Evolutionary conservation across 805 yeast species (phyloP).

Genomic region (Metschnikowia corniflorae): DNA sequence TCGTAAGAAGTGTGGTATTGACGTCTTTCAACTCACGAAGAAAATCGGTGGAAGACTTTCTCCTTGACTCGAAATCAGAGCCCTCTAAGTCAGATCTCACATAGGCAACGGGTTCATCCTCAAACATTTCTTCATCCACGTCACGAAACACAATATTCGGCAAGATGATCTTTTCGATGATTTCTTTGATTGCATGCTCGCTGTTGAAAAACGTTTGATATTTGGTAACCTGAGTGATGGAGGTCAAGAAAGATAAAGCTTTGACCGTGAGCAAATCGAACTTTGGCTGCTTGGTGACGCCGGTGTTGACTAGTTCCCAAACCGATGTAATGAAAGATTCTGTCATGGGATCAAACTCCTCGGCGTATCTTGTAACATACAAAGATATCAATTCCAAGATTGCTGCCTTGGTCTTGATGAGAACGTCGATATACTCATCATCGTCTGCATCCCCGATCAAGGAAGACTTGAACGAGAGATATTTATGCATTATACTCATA

Average conservation of each 20-base stretch:
- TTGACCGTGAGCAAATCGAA: slow-evolving; percentile 82
- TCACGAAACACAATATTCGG: slow-evolving; percentile 88
- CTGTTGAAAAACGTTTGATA: slow-evolving; percentile 53
- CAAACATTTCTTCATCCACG: slow-evolving; percentile 87
- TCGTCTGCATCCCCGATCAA: slow-evolving; percentile 52
- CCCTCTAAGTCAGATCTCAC: slow-evolving; percentile 94
- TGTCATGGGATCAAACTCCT: slow-evolving; percentile 77
- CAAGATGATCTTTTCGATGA: slow-evolving; percentile 77
- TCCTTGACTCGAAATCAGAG: slow-evolving; percentile 86
- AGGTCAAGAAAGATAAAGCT: slow-evolving; percentile 75
- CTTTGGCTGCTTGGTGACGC: slow-evolving; percentile 64
- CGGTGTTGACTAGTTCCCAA: slow-evolving; percentile 67
- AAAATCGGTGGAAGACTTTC: slow-evolving; percentile 91
- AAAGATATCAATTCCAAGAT: slow-evolving; percentile 82
- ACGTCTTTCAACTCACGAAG: slow-evolving; percentile 79
- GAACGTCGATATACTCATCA: slow-evolving; percentile 62
- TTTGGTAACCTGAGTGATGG: slow-evolving; percentile 68
- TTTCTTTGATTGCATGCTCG: slow-evolving; percentile 60
- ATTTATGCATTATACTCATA: slow-evolving; percentile 80
- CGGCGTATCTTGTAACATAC: slow-evolving; percentile 88
- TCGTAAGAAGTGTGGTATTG: slow-evolving; percentile 70
- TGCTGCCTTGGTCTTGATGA: slow-evolving; percentile 72
- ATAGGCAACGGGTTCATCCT: slow-evolving; percentile 94
- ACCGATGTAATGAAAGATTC: slow-evolving; percentile 75
- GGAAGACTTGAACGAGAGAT: slow-evolving; percentile 58